phyloP scores from a whole-genome alignment of 2,329 filamentous ascomycete species.

The Arthrinium phaeospermum region DNA sequence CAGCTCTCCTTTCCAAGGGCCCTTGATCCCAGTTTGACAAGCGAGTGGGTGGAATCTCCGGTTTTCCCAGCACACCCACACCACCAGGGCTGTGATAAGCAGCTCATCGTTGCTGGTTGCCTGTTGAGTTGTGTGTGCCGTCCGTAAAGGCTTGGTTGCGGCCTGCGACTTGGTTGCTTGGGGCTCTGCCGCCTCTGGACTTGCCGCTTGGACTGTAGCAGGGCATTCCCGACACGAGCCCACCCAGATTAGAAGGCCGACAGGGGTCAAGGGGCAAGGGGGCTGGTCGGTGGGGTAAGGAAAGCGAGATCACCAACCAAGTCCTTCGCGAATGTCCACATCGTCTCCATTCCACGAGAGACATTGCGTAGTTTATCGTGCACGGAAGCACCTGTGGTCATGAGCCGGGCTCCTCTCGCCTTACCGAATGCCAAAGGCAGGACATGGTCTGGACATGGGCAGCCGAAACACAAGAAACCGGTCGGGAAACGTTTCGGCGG shows the following conservation, averaged over 20 bases:
- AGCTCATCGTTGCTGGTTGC: neutral
- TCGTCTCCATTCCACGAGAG: neutral
- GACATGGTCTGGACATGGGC: neutral
- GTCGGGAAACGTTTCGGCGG: neutral
- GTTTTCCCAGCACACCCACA: neutral
- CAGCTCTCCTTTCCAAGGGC: neutral
- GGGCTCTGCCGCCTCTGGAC: neutral
- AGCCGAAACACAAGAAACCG: neutral
- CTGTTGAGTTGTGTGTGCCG: neutral
- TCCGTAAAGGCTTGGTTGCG: neutral
- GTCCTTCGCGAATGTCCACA: neutral
- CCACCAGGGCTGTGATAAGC: constrained; percentile 5
- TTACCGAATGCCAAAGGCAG: neutral
- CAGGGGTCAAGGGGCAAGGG: constrained; percentile 16
- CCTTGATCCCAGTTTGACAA: constrained; percentile 2
- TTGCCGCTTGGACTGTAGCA: neutral
- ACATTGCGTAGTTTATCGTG: constrained; percentile 17
- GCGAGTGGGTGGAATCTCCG: neutral
- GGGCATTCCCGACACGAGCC: neutral
- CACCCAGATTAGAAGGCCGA: neutral
- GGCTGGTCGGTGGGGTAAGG: neutral
- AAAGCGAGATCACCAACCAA: neutral
- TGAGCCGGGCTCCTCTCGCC: neutral
- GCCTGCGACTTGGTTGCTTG: neutral
- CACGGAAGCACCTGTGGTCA: neutral